These are phyloP conservation scores for Thoreauomyces humboldtii DNA, from an alignment of 192 early-diverging fungal species.

Conservation along the genomic window DNA sequence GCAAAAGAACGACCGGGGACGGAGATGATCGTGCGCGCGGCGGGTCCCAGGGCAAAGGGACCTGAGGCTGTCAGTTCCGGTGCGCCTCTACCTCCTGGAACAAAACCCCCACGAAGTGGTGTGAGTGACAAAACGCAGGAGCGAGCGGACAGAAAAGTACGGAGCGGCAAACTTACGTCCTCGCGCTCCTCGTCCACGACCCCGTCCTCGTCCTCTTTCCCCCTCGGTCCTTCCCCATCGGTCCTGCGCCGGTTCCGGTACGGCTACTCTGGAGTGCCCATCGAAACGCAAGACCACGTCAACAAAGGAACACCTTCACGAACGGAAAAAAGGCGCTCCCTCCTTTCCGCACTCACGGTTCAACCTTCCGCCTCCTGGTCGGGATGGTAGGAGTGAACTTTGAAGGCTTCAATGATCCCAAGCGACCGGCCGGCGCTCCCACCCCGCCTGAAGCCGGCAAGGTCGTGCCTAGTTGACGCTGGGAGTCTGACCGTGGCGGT, in stretches of 20 bases:
- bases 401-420: slow-evolving; percentile 22
- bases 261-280: background rate
- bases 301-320: background rate
- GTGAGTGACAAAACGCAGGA: background rate
- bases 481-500: slow-evolving; percentile 3
- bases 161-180: background rate
- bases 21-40: slow-evolving; percentile 22
- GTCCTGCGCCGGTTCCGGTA: background rate
- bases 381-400: slow-evolving; percentile 63
- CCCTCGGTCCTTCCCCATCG: slow-evolving; percentile 23
- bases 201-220: slow-evolving; percentile 43
- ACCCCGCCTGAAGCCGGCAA: background rate
- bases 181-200: slow-evolving; percentile 41
- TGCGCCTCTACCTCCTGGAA: background rate
- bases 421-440: background rate
- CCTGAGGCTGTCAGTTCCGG: slow-evolving; percentile 29
- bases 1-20: slow-evolving; percentile 9
- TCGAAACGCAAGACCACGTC: background rate
- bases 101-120: background rate
- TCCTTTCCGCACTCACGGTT: slow-evolving; percentile 43
- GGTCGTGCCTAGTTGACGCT: slow-evolving; percentile 7
- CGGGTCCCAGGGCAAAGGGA: slow-evolving; percentile 32
- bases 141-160: background rate
- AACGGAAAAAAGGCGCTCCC: slow-evolving; percentile 40
- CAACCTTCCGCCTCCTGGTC: slow-evolving; percentile 17